Evolutionary conservation across 805 yeast species (phyloP), one percentile per base, ranked within the genome.

Genomic region (Spencermartinsiella europaea): DNA sequence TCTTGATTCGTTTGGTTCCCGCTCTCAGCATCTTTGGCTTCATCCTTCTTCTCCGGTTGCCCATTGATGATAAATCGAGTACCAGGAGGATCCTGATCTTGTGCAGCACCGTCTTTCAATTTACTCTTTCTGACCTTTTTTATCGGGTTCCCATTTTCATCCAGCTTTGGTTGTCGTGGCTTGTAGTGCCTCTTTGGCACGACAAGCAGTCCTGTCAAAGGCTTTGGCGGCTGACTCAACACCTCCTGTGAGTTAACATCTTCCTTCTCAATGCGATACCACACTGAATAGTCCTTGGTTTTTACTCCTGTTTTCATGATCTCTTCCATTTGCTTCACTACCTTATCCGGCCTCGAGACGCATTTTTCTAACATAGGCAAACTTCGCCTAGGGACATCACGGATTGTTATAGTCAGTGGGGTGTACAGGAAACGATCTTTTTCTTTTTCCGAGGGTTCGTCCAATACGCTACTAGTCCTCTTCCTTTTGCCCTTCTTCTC

Each of bases 331-430:
- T 72, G 66, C 15, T 66, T 64, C 41, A 73, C 76, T 0, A 83
- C 91, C 15, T 75, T 70, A 1, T 76, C 78, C 14, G 71, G 57
- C 1, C 79, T 75, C 33, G 75, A 69, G 35, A 85, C 81, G 63
- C 95, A 81, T 56, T 86, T 78, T 34, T 72, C 62, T 33, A 89
- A 66, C 7, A 88, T 75, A 5, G 84, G 83, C 2, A 79, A 74
- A 56, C 77, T 80, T 56, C 82, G 73, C 7, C 71, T 64, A 1
- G 95, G 90, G 21, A 90, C 71, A n/a, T 77, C 79, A 15, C 71
- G 73, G 2, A 91, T 61, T 1, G 74, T 77, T 41, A 88, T 71
- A 0, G 96, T 83, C 19, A 84, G 66, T 0, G 95, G 74, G 0
- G 90, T 79, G 46, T 55, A 65, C n/a, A 54, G 25, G 16, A 44